Percentiles rank a stretch among this genome's conserved stretches.
phyloP scores from a whole-genome alignment of 805 yeast species.

The Candida dajiaensis region DNA sequence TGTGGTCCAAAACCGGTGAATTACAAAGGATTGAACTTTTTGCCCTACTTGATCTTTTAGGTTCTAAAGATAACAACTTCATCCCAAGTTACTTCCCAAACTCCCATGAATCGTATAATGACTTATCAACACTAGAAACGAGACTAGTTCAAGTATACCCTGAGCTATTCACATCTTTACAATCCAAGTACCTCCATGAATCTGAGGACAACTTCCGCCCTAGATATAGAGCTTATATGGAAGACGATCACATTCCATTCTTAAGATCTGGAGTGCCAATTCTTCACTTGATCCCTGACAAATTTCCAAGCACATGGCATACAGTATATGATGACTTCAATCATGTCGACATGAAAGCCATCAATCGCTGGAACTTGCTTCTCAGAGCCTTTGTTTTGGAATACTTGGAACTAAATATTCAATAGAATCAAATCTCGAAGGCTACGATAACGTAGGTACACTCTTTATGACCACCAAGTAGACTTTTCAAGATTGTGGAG shows the following conservation, averaged over 20 bases:
- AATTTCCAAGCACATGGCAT: conserved; percentile 51
- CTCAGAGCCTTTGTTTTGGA: conserved; percentile 34
- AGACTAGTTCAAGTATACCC: conserved; percentile 11
- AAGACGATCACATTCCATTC: conserved; percentile 54
- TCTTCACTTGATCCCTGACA: conserved; percentile 46
- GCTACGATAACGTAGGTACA: too few species aligned
- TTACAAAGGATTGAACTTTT: conserved; percentile 36
- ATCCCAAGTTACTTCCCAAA: conserved; percentile 38
- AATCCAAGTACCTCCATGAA: conserved; percentile 9
- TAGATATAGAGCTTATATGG: conserved; percentile 21
- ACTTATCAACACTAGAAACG: conserved; percentile 32
- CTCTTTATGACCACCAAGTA: neutral
- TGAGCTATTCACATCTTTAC: neutral
- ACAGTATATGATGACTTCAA: conserved; percentile 40
- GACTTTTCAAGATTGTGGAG: neutral
- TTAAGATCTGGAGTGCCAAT: conserved; percentile 38
- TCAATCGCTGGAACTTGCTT: conserved; percentile 42
- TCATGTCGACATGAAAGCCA: conserved; percentile 31
- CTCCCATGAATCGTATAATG: conserved; percentile 33
- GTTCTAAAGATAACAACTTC: conserved; percentile 26
- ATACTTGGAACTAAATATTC: conserved; percentile 17
- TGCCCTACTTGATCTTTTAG: conserved; percentile 46
- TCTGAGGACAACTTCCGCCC: conserved; percentile 13
- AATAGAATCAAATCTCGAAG: too few species aligned
- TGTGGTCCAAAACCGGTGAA: conserved; percentile 26